These are phyloP conservation scores for Austroboletus rostrupii DNA, from an alignment of 1,284 basidiomycete species.

Conservation along the genomic window DNA sequence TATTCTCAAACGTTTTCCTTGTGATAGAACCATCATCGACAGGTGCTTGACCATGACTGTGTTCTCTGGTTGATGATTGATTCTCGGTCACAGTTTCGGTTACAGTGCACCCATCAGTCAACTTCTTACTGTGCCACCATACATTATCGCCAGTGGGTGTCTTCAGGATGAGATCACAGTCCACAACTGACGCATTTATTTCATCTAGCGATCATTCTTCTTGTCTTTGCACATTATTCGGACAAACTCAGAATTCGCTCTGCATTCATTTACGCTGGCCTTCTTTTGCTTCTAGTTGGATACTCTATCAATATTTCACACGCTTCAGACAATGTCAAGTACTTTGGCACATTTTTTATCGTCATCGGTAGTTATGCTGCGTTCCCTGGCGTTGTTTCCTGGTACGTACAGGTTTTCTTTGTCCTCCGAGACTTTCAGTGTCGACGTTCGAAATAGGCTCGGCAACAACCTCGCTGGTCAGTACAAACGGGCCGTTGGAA, in stretches of 20 bases:
- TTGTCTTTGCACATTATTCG: constrained; percentile 53
- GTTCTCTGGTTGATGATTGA: not conserved
- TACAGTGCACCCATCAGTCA: constrained; percentile 55
- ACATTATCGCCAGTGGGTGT: constrained; percentile 54
- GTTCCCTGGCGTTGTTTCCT: constrained; percentile 62
- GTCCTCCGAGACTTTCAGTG: not conserved
- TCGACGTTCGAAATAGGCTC: constrained; percentile 29
- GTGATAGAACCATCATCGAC: constrained; percentile 56
- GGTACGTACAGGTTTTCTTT: constrained; percentile 36
- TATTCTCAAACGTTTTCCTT: not conserved
- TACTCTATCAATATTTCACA: constrained; percentile 60
- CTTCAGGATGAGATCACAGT: not conserved
- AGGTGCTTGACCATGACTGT: constrained; percentile 30
- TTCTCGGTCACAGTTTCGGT: constrained; percentile 44
- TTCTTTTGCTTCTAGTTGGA: constrained; percentile 52
- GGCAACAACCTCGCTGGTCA: constrained; percentile 47
- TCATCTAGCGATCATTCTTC: constrained; percentile 46
- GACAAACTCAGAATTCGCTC: constrained; percentile 56
- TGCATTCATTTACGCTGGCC: constrained; percentile 56
- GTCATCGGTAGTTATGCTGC: constrained; percentile 59
- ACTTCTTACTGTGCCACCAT: constrained; percentile 67
- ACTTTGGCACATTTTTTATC: constrained; percentile 64
- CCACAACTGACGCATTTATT: not conserved
- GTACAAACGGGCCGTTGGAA: constrained; percentile 46
- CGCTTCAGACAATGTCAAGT: constrained; percentile 45